These are phyloP conservation scores for Erysiphe neolycopersici DNA, from an alignment of 2,329 filamentous ascomycete genomes.

Conservation along the genomic window DNA sequence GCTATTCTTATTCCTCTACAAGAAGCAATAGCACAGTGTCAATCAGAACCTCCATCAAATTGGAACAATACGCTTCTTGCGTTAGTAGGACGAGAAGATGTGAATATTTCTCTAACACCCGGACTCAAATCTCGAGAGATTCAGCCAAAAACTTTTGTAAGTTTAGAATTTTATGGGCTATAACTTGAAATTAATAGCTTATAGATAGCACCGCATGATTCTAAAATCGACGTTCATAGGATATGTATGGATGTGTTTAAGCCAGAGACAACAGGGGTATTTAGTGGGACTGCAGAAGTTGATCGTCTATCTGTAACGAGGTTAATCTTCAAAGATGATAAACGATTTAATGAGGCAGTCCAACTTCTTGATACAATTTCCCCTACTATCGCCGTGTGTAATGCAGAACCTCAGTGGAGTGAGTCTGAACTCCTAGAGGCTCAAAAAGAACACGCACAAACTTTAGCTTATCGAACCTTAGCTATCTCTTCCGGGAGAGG, in stretches of 20 bases:
- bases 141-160: constrained; percentile 9
- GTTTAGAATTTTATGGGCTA: neutral
- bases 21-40: constrained; percentile 64
- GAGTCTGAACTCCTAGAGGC: constrained; percentile 75
- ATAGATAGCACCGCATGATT: constrained; percentile 33
- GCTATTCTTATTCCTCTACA: constrained; percentile 55
- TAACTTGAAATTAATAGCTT: neutral
- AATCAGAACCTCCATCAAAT: constrained; percentile 49
- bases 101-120: constrained; percentile 36
- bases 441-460: constrained; percentile 72
- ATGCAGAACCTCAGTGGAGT: constrained; percentile 47
- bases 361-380: constrained; percentile 66
- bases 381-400: constrained; percentile 51
- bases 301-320: constrained; percentile 63
- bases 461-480: constrained; percentile 63
- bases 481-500: constrained; percentile 71
- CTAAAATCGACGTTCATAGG: constrained; percentile 48
- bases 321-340: constrained; percentile 74
- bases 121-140: constrained; percentile 14
- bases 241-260: constrained; percentile 40
- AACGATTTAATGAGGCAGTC: constrained; percentile 65
- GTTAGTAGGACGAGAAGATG: constrained; percentile 57
- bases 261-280: constrained; percentile 28
- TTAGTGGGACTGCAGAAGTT: constrained; percentile 57
- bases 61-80: constrained; percentile 50